A percentile compares a stretch with the other conserved stretches of the same genome.
phyloP scores from a whole-genome alignment of 176 grass and related monocot genomes.

The Pharus latifolius region DNA sequence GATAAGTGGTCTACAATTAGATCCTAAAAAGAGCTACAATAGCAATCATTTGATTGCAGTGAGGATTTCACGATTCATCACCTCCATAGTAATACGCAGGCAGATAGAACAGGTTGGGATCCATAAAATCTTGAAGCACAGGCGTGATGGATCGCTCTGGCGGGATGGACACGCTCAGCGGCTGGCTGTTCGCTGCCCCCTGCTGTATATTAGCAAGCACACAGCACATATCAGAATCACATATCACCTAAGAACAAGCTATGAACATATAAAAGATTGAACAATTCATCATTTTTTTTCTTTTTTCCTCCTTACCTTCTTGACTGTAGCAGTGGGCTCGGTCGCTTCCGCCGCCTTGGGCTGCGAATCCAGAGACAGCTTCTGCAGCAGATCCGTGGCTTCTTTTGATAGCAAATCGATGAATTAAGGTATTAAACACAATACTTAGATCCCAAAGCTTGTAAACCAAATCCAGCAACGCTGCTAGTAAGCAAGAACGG shows the following conservation, averaged over 20 bases:
- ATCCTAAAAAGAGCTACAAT: not conserved
- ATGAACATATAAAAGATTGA: not conserved
- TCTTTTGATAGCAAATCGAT: constrained; percentile 24
- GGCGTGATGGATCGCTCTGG: constrained; percentile 65
- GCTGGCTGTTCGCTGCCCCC: constrained; percentile 41
- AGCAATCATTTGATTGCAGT: not conserved
- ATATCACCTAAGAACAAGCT: not conserved
- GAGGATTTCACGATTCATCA: not conserved
- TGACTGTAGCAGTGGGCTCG: constrained; percentile 9
- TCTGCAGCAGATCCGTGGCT: constrained; percentile 78
- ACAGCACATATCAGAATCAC: constrained; percentile 6
- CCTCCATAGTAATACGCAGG: constrained; percentile 81
- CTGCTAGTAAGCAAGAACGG: not conserved
- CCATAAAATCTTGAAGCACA: constrained; percentile 69
- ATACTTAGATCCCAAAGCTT: not conserved
- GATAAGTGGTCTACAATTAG: not conserved
- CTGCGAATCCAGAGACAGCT: constrained; percentile 53
- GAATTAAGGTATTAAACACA: constrained; percentile 27
- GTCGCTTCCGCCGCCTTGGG: constrained; percentile 30
- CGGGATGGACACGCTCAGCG: constrained; percentile 38
- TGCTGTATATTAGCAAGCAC: not conserved
- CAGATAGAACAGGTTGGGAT: constrained; percentile 66
- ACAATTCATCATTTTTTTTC: not conserved
- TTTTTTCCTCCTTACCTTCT: constrained; percentile 34
- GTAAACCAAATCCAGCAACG: not conserved